Conservation (phyloP, 805 yeast species). For the Candida cerambycidarum region DNA sequence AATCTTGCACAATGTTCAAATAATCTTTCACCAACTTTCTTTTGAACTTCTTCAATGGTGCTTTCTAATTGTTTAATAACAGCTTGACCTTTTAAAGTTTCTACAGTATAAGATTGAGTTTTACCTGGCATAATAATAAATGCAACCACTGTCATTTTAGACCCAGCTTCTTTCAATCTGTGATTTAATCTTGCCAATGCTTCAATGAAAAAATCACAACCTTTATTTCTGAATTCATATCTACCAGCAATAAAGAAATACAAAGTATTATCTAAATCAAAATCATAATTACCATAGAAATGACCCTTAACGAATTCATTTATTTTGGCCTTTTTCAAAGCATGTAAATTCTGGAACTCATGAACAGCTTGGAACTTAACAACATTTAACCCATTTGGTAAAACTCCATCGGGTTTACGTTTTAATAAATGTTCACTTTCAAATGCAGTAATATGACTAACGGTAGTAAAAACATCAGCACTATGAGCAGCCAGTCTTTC, state of each 20-base stretch:
- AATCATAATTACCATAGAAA: slow-evolving; percentile 94
- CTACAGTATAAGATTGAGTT: slow-evolving; percentile 91
- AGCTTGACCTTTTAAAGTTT: slow-evolving; percentile 94
- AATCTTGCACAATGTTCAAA: slow-evolving; percentile 85
- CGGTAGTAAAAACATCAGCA: slow-evolving; percentile 96
- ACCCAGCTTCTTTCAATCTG: slow-evolving; percentile 73
- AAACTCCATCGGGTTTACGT: slow-evolving; percentile 95
- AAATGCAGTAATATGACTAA: slow-evolving; percentile 94
- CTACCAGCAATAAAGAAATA: slow-evolving; percentile 97
- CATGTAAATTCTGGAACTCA: slow-evolving; percentile 96
- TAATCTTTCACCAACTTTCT: slow-evolving; percentile 79
- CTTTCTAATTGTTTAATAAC: slow-evolving; percentile 87
- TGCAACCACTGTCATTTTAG: slow-evolving; percentile 92
- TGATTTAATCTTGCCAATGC: slow-evolving; percentile 90
- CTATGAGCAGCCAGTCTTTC: slow-evolving; percentile 96
- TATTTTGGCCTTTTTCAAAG: slow-evolving; percentile 84
- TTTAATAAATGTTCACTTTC: slow-evolving; percentile 91
- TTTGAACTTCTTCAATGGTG: slow-evolving; percentile 85
- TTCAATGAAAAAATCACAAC: slow-evolving; percentile 93
- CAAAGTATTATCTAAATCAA: slow-evolving; percentile 88
- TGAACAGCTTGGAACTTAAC: slow-evolving; percentile 96
- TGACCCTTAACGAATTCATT: slow-evolving; percentile 95
- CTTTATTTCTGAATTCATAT: slow-evolving; percentile 94
- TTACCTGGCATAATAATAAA: slow-evolving; percentile 98
- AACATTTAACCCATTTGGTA: slow-evolving; percentile 95